phyloP scores from a whole-genome alignment of 2,329 filamentous ascomycete genomes.

The Penicillium sp. region DNA sequence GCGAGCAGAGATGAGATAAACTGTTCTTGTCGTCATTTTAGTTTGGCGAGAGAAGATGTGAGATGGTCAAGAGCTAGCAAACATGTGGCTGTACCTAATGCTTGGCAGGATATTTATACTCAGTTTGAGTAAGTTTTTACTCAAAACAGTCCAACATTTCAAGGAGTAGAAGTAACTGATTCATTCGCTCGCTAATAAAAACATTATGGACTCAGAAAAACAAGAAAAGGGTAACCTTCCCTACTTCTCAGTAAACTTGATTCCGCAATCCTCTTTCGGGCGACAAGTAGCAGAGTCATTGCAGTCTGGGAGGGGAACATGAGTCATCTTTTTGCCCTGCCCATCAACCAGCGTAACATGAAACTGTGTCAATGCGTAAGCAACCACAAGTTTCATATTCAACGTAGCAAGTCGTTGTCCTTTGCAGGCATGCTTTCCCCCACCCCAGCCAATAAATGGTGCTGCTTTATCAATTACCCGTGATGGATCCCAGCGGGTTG shows the following conservation, averaged over 20 bases:
- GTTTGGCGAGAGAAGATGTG: not conserved
- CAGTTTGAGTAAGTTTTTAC: not conserved
- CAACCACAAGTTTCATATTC: constrained; percentile 10
- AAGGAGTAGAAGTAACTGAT: too few species aligned
- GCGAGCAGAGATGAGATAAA: constrained; percentile 28
- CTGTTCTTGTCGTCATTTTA: constrained; percentile 8
- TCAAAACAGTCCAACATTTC: not conserved
- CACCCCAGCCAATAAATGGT: constrained; percentile 8
- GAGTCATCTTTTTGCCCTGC: not conserved
- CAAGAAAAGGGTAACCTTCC: not conserved
- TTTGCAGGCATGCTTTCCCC: constrained; percentile 8
- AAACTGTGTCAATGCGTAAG: constrained; percentile 1
- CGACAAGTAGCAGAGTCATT: constrained; percentile 11
- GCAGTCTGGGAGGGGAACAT: not conserved
- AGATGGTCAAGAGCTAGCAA: not conserved
- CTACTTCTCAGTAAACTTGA: constrained; percentile 1
- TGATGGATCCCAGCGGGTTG: constrained; percentile 10
- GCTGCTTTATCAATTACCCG: not conserved
- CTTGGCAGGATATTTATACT: too few species aligned
- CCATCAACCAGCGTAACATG: constrained; percentile 6
- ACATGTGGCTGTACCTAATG: not conserved
- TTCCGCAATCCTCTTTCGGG: constrained; percentile 1
- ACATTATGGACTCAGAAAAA: not conserved
- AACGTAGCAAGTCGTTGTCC: constrained; percentile 12
- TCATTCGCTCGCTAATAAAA: not conserved